Conservation (phyloP, 1,284 basidiomycete species). For the Tilletia indica region DNA sequence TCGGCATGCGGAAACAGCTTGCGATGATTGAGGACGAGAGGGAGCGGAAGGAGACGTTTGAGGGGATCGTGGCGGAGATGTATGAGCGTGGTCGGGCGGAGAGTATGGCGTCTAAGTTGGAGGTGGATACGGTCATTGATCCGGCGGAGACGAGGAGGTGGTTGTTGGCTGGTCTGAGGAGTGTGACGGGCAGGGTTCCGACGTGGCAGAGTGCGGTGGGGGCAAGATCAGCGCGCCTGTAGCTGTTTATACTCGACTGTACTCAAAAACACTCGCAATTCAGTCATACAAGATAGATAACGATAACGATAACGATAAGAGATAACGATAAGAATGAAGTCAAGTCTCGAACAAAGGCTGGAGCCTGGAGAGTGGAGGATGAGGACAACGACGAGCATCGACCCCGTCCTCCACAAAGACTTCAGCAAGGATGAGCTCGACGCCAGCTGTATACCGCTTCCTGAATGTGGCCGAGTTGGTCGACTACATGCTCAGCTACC, state of each 20-base stretch:
- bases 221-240: neutral
- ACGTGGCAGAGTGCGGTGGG: neutral
- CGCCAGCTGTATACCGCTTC: neutral
- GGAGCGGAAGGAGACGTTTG: conserved; percentile 26
- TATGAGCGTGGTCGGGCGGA: conserved; percentile 32
- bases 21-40: conserved; percentile 24
- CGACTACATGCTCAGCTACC: neutral
- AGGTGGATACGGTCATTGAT: conserved; percentile 43
- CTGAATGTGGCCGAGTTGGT: neutral
- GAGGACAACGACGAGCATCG: too few species aligned
- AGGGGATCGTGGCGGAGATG: conserved; percentile 27
- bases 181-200: neutral
- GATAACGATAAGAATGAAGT: too few species aligned
- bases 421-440: too few species aligned
- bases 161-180: conserved; percentile 24
- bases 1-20: conserved; percentile 38
- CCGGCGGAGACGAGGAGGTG: conserved; percentile 38
- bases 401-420: too few species aligned
- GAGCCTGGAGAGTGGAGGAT: too few species aligned
- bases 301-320: too few species aligned
- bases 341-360: too few species aligned
- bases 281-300: too few species aligned
- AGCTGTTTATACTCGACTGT: neutral
- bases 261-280: too few species aligned
- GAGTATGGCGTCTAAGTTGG: conserved; percentile 33